phyloP scores from a whole-genome alignment of 208 protist species.

The Sergeia podlipaevii region DNA sequence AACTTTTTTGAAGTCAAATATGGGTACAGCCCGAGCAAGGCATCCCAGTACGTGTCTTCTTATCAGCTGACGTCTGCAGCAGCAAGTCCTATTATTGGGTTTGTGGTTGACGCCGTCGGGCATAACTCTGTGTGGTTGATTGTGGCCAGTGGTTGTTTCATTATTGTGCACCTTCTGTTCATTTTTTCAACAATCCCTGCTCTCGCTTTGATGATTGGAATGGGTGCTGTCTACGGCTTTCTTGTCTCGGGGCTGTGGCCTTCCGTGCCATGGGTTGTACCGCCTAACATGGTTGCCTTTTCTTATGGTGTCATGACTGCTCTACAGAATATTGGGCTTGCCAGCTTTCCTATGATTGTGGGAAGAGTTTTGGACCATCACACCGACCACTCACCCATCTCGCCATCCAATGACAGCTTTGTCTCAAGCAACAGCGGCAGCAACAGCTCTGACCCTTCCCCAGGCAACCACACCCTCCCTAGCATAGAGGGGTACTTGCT shows the following conservation, averaged over 20 bases:
- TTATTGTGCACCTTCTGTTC: constrained; percentile 70
- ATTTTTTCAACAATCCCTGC: constrained; percentile 67
- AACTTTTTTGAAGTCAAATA: constrained; percentile 90
- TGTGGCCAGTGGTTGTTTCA: constrained; percentile 37
- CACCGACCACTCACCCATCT: constrained; percentile 17
- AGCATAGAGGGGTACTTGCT: constrained; percentile 54
- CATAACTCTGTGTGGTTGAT: constrained; percentile 76
- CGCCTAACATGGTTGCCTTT: constrained; percentile 62
- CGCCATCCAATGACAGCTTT: neutral
- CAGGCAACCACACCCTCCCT: constrained; percentile 16
- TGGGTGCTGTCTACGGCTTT: constrained; percentile 86
- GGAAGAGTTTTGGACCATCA: constrained; percentile 66
- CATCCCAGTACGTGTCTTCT: constrained; percentile 71
- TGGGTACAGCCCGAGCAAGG: constrained; percentile 40
- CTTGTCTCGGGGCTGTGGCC: constrained; percentile 88
- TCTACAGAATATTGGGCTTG: constrained; percentile 86
- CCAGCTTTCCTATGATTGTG: constrained; percentile 59
- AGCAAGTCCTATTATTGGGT: constrained; percentile 73
- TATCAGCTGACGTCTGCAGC: constrained; percentile 85
- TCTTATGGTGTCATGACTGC: constrained; percentile 92
- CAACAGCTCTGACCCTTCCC: neutral
- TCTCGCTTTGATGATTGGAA: constrained; percentile 58
- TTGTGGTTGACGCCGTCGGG: constrained; percentile 81
- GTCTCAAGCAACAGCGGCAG: neutral
- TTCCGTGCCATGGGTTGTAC: constrained; percentile 70